Evolutionary conservation across 108 stramenopile species (phyloP), one percentile per base, ranked within the genome.

Genomic region (Bacterosira constricta): DNA sequence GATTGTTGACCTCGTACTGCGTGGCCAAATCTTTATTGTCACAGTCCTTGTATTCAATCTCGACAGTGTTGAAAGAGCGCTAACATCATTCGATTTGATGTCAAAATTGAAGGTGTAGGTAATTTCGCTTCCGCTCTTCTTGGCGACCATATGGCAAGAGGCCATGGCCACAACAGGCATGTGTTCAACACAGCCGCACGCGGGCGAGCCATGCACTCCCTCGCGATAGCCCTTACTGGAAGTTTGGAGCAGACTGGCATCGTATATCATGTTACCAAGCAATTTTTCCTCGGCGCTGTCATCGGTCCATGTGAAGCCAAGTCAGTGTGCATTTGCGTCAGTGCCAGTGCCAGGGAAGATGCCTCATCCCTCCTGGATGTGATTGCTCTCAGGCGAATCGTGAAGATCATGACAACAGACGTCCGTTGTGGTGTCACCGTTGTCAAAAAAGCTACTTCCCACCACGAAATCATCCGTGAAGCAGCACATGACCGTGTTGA

Each of bases 161-260:
- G 69, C 49, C 26, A 20, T 20, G 18, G 30, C 66, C 20, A 71
- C 78, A 1, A 60, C 65, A 23, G 73, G 64, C 72, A 72, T 71
- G 51, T 79, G 73, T 27, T 82, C 81, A 13, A 75, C 31, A 60
- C 81, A 82, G 26, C 55, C 75, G 37, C 81, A 82, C 62, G 79
- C 66, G 38, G 81, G 81, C 15, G 81, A 77, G 10, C 80, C 80
- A 15, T 66, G 82, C 15, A 83, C 47, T 17, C 59, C 69, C 59
- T 65, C 32, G 25, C 37, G 46, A 63, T 79, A 83, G 8, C 82
- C 82, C 47, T 69, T 61, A 20, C 13, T 49, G 32, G 30, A 35
- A 15, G 74, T 75, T 13, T 70, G 44, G 20, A 61, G 53, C 18
- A 75, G 26, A 39, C 68, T 70, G 12, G 62, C 47, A 11, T 70